Conservation (phyloP, 768 basidiomycete species). For the Kockovaella imperatae region DNA sequence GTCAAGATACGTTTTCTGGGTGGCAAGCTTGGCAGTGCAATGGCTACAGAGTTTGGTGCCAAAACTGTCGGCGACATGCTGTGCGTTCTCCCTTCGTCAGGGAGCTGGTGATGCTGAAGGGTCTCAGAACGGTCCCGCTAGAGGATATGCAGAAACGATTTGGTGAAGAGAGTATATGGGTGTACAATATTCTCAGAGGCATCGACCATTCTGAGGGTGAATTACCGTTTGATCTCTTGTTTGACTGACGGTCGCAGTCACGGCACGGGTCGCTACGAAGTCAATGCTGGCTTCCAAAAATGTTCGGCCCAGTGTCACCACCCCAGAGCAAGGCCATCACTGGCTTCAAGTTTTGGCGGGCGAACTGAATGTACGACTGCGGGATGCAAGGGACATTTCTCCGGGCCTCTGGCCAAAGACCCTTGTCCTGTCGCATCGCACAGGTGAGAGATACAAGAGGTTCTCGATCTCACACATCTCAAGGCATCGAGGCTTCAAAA, state of each 20-base stretch:
- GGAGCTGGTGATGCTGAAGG: slow-evolving; percentile 4
- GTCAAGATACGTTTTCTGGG: slow-evolving; percentile 77
- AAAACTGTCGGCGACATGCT: slow-evolving; percentile 83
- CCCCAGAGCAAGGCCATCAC: slow-evolving; percentile 65
- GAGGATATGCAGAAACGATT: slow-evolving; percentile 47
- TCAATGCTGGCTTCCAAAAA: slow-evolving; percentile 98
- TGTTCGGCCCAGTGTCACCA: slow-evolving; percentile 67
- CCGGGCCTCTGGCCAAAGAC: slow-evolving; percentile 88
- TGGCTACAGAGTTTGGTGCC: slow-evolving; percentile 80
- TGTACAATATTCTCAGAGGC: slow-evolving; percentile 78
- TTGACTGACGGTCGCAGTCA: slow-evolving; percentile 56
- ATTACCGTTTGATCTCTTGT: slow-evolving; percentile 4
- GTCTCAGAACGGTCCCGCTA: slow-evolving; percentile 38
- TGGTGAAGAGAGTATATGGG: slow-evolving; percentile 60
- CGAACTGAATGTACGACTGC: slow-evolving; percentile 75
- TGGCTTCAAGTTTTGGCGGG: slow-evolving; percentile 90
- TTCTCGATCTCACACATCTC: not conserved
- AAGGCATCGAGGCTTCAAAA: slow-evolving; percentile 59
- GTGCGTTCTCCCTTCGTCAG: slow-evolving; percentile 50
- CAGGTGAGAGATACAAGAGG: slow-evolving; percentile 49
- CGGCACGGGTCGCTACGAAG: slow-evolving; percentile 72
- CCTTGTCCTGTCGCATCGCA: slow-evolving; percentile 66
- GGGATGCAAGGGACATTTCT: slow-evolving; percentile 64
- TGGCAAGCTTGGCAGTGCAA: slow-evolving; percentile 81
- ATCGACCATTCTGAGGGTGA: slow-evolving; percentile 81